Percentiles rank a stretch among this genome's conserved stretches.
phyloP scores from a whole-genome alignment of 2,329 filamentous ascomycete species.

The Beauveria sp. region DNA sequence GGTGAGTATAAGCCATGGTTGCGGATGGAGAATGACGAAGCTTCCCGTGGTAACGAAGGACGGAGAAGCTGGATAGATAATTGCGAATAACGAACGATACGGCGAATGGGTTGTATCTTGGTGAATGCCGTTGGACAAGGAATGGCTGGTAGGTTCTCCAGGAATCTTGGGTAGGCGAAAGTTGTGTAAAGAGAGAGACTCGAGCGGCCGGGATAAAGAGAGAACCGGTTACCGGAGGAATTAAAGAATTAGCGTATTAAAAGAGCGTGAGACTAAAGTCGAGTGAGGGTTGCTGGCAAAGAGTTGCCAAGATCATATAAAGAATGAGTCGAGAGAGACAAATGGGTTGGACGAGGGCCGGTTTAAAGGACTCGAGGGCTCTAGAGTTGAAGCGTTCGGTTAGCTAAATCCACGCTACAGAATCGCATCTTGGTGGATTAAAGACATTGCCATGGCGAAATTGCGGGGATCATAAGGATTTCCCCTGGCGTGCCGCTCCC shows the following conservation, averaged over 20 bases:
- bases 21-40: background rate
- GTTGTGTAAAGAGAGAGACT: conserved; percentile 33
- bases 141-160: conserved; percentile 44
- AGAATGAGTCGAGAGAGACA: conserved; percentile 20
- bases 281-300: conserved; percentile 53
- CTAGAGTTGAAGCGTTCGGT: conserved; percentile 30
- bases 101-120: conserved; percentile 12
- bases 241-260: conserved; percentile 48
- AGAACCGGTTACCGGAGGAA: conserved; percentile 33
- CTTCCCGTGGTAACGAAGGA: conserved; percentile 10
- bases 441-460: conserved; percentile 15
- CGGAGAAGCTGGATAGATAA: conserved; percentile 13
- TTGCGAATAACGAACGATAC: conserved; percentile 19
- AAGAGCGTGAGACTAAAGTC: conserved; percentile 44
- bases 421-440: conserved; percentile 18
- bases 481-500: conserved; percentile 20
- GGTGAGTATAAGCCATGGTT: conserved; percentile 39
- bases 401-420: conserved; percentile 7
- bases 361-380: conserved; percentile 39
- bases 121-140: conserved; percentile 28
- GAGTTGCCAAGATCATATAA: conserved; percentile 37
- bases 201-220: conserved; percentile 23
- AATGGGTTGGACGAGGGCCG: conserved; percentile 38
- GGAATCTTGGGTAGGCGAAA: conserved; percentile 40
- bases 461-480: conserved; percentile 9